Percentiles rank a stretch among this genome's conserved stretches.
Conservation (phyloP, 257 asterid species). For the Nicotiana noctiflora region DNA sequence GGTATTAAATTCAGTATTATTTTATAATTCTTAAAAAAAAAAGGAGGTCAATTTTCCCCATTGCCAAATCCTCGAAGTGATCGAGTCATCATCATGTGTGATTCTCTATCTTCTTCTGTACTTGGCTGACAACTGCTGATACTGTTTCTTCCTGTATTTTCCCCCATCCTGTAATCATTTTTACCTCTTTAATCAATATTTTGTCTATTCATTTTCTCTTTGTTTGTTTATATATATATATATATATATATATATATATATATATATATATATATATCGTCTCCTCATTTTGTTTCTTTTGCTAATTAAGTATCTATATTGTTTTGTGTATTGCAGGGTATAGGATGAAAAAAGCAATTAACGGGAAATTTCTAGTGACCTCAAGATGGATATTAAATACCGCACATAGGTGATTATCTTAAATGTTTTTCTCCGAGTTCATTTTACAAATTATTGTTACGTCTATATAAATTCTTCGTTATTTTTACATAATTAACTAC, state of each 20-base stretch:
- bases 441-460: too few species aligned
- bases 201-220: background rate
- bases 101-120: background rate
- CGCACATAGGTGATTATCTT: background rate
- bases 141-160: background rate
- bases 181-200: background rate
- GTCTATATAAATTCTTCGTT: too few species aligned
- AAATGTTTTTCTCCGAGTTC: background rate
- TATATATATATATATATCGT: background rate
- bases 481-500: background rate
- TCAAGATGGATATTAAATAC: background rate
- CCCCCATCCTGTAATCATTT: background rate
- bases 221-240: too few species aligned
- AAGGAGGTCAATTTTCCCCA: background rate
- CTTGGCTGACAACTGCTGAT: background rate
- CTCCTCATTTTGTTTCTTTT: background rate
- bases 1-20: too few species aligned
- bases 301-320: background rate
- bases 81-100: background rate
- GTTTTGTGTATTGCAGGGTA: constrained; percentile 11
- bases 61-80: background rate
- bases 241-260: too few species aligned
- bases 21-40: too few species aligned
- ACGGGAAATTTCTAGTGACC: background rate
- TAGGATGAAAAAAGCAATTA: background rate